phyloP scores from a whole-genome alignment of 495 filamentous ascomycete species.

The Xylaria scruposa region DNA sequence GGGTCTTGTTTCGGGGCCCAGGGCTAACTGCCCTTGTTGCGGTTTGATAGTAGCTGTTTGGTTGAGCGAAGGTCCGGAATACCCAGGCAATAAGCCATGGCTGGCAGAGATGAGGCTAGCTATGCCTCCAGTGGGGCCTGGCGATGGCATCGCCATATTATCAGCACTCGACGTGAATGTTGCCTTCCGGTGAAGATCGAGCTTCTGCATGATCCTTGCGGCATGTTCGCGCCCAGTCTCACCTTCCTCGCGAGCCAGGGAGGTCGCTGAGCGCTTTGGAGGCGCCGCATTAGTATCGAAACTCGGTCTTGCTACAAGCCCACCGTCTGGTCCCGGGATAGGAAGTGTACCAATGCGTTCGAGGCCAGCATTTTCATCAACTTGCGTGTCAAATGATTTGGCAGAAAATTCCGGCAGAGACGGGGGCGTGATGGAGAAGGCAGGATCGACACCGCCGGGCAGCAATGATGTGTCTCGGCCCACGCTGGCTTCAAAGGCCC shows the following conservation, averaged over 20 bases:
- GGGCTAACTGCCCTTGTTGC: slow-evolving; percentile 31
- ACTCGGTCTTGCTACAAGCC: slow-evolving; percentile 65
- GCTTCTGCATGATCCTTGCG: slow-evolving; percentile 86
- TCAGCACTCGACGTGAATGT: slow-evolving; percentile 56
- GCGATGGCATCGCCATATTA: slow-evolving; percentile 43
- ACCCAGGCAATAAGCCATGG: slow-evolving; percentile 74
- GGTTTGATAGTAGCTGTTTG: slow-evolving; percentile 37
- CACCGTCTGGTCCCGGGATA: slow-evolving; percentile 67
- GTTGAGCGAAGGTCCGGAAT: slow-evolving; percentile 39
- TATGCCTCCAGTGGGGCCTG: slow-evolving; percentile 68
- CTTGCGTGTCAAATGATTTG: slow-evolving; percentile 71
- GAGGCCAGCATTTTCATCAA: slow-evolving; percentile 49
- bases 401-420: slow-evolving; percentile 88
- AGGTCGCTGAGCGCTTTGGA: slow-evolving; percentile 56
- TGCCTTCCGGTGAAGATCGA: slow-evolving; percentile 86
- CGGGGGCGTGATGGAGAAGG: slow-evolving; percentile 90
- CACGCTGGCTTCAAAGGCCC: slow-evolving; percentile 78
- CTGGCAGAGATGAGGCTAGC: slow-evolving; percentile 87
- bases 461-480: slow-evolving; percentile 62
- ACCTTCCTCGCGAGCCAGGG: slow-evolving; percentile 61
- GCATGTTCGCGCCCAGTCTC: slow-evolving; percentile 77
- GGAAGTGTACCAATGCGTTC: slow-evolving; percentile 63
- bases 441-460: slow-evolving; percentile 73
- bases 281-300: slow-evolving; percentile 67
- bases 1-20: slow-evolving; percentile 45